Percentiles rank a stretch among this genome's conserved stretches.
Conservation (phyloP, 768 basidiomycete species). For the Piloderma croceum region DNA sequence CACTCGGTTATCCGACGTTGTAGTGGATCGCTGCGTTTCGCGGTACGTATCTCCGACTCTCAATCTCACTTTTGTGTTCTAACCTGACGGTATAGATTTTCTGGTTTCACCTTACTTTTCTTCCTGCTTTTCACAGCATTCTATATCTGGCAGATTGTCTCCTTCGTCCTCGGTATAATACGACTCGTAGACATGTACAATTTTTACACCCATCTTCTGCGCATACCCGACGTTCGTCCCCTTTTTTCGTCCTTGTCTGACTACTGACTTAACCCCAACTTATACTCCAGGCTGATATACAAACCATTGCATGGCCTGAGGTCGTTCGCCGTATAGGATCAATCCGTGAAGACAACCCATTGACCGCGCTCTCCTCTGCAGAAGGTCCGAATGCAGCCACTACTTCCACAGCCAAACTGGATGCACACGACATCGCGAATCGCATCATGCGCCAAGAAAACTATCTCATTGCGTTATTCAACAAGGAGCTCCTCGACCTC, state of each 20-base stretch:
- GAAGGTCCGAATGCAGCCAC: slow-evolving; percentile 46
- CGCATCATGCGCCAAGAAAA: slow-evolving; percentile 98
- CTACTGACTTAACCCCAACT: slow-evolving; percentile 9
- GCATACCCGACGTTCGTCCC: slow-evolving; percentile 81
- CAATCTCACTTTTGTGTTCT: slow-evolving; percentile 2
- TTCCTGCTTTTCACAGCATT: slow-evolving; percentile 82
- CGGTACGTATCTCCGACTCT: slow-evolving; percentile 44
- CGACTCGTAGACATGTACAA: slow-evolving; percentile 91
- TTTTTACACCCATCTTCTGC: slow-evolving; percentile 92
- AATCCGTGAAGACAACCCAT: slow-evolving; percentile 89
- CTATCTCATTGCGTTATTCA: slow-evolving; percentile 95
- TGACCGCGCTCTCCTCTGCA: slow-evolving; percentile 77
- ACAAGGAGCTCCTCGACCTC: slow-evolving; percentile 91
- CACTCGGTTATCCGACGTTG: slow-evolving; percentile 69
- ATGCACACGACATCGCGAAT: slow-evolving; percentile 97
- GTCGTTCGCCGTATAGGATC: slow-evolving; percentile 85
- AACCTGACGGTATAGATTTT: slow-evolving; percentile 48
- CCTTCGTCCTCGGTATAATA: slow-evolving; percentile 68
- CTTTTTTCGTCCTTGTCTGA: not conserved
- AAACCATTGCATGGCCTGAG: slow-evolving; percentile 95
- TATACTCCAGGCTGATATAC: slow-evolving; percentile 77
- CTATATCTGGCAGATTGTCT: slow-evolving; percentile 82
- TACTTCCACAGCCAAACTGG: slow-evolving; percentile 77
- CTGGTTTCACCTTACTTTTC: slow-evolving; percentile 78
- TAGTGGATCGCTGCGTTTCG: slow-evolving; percentile 79